Conservation (phyloP, 257 asterid genomes). For the Solanum pimpinellifolium region DNA sequence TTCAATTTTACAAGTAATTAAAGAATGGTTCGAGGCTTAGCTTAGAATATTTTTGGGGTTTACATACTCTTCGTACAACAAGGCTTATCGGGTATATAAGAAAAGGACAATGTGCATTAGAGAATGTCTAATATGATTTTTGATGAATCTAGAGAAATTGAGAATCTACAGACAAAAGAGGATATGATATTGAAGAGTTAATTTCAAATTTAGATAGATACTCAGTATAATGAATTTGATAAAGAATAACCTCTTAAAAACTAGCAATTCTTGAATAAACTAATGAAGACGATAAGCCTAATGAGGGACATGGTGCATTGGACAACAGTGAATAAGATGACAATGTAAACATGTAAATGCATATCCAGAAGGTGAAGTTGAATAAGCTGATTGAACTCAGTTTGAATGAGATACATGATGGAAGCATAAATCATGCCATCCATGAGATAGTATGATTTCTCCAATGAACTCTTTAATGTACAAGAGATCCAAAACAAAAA, state of each 20-base stretch:
- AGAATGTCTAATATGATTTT: neutral
- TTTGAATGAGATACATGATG: neutral
- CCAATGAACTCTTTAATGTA: too few species aligned
- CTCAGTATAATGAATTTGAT: neutral
- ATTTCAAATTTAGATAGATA: neutral
- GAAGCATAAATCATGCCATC: too few species aligned
- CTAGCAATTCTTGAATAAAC: neutral
- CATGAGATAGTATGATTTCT: too few species aligned
- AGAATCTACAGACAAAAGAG: neutral
- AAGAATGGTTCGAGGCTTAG: too few species aligned
- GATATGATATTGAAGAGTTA: neutral
- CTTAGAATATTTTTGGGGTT: too few species aligned
- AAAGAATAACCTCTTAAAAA: neutral
- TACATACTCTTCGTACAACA: neutral
- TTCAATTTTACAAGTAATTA: too few species aligned
- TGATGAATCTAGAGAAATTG: neutral
- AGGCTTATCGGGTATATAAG: neutral
- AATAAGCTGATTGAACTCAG: neutral
- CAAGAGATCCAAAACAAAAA: too few species aligned
- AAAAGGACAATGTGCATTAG: neutral
- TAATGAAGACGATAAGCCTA: neutral
- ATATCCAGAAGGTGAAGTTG: neutral
- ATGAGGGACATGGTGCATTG: neutral
- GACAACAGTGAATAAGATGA: neutral
- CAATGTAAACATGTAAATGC: too few species aligned